Evolutionary conservation across 805 yeast species (phyloP), one percentile per base, ranked within the genome.

Genomic region (Pichia deserticola): DNA sequence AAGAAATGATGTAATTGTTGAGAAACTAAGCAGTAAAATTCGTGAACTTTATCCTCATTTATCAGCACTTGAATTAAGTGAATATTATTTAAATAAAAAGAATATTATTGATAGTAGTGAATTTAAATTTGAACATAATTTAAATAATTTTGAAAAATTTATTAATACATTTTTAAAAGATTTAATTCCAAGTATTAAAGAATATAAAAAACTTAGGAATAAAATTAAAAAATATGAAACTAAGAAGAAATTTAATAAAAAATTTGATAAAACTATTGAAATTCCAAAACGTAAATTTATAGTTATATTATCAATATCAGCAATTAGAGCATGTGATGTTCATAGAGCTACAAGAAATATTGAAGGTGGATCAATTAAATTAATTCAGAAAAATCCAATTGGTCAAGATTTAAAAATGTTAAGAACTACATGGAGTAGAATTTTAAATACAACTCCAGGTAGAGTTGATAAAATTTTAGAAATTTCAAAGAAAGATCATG

Each of bases 281-380:
- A 35, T 45, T 34, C 57, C 55, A 13, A 71, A 67, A 34, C 65
- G 76, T 32, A 74, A 76, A 48, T 69, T 75, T 66, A 62, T 80
- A 54, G 65, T 83, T 13, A 66, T 83, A 1, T 59, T 84, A 13
- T 76, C 90, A 0, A 76, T 85, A 72, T 87, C 96, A 0, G 93
- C 96, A 10, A 70, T 89, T 28, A 75, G 97, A 56, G 93, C 89
- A 2, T 92, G 97, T 60, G 97, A 90, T 59, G 75, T 89, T 3
- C 84, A 78, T 60, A 76, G 96, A 55, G 80, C 86, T 1, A 65
- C 77, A 48, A 73, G 66, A 62, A 74, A 58, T 49, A 70, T 38
- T 75, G 56, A 59, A 28, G 67, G 64, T 36, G 77, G 82, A 0
- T 77, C 89, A 5, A 57, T 86, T 44, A 88, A 87, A 63, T 62